Evolutionary conservation across 495 filamentous ascomycete species (phyloP).

Genomic region (Xylaria telfairii): DNA sequence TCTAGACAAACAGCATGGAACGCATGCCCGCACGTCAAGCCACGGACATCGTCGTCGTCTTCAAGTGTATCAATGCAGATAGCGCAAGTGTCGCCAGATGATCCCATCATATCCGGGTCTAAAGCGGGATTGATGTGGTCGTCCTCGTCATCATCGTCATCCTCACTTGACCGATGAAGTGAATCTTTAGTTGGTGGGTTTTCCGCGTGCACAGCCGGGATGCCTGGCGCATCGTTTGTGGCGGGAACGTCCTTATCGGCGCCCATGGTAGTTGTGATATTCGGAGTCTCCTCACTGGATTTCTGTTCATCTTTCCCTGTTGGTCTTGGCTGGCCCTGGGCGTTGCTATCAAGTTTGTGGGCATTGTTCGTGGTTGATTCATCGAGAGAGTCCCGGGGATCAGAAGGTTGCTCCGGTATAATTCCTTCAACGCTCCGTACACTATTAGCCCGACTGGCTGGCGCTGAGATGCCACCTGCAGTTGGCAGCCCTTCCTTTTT

Average conservation of each 20-base stretch:
- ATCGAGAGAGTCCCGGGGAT: conserved; percentile 44
- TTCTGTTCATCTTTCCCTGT: conserved; percentile 30
- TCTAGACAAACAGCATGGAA: conserved; percentile 96
- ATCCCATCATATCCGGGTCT: conserved; percentile 79
- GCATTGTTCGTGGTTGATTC: conserved; percentile 38
- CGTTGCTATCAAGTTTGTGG: background rate
- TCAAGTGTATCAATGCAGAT: conserved; percentile 95
- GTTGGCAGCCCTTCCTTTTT: conserved; percentile 84
- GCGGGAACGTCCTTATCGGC: conserved; percentile 20
- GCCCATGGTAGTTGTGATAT: conserved; percentile 7
- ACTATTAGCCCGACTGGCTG: conserved; percentile 72
- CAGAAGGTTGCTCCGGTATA: conserved; percentile 47
- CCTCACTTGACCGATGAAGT: conserved; percentile 19
- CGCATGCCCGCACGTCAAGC: conserved; percentile 91
- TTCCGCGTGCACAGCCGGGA: conserved; percentile 22
- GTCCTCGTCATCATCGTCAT: conserved; percentile 74
- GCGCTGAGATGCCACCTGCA: conserved; percentile 81
- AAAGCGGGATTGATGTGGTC: conserved; percentile 84
- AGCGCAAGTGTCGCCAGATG: conserved; percentile 93
- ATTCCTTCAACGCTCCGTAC: conserved; percentile 67
- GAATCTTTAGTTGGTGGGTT: conserved; percentile 7
- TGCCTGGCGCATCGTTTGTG: background rate
- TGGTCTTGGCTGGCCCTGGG: conserved; percentile 4
- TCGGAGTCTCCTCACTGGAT: conserved; percentile 21
- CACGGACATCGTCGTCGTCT: conserved; percentile 93